Percentiles rank a stretch among this genome's conserved stretches.
phyloP scores from a whole-genome alignment of 306 rosid genomes.

The Cicer yamashitae region DNA sequence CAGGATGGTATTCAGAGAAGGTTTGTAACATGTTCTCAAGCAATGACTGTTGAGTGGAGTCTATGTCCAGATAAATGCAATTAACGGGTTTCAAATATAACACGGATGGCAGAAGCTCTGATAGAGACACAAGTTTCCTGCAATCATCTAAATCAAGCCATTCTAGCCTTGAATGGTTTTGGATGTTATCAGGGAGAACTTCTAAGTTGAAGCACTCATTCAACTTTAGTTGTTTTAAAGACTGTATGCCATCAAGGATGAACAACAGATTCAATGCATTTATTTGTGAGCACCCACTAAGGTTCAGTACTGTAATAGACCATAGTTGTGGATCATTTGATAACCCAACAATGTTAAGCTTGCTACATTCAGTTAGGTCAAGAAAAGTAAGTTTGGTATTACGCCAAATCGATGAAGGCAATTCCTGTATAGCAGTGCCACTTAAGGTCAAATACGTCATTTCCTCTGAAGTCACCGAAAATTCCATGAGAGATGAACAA shows the following conservation, averaged over 20 bases:
- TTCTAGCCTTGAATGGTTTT: not conserved
- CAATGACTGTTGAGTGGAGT: not conserved
- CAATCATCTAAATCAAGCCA: not conserved
- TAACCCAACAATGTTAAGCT: not conserved
- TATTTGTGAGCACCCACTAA: not conserved
- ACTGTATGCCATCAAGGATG: not conserved
- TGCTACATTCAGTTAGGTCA: not conserved
- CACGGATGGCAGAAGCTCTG: not conserved
- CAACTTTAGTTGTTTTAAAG: not conserved
- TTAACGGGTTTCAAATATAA: not conserved
- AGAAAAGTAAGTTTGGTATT: not conserved
- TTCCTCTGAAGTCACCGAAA: constrained; percentile 20
- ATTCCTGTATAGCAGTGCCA: not conserved
- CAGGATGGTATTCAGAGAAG: too few relatives aligned
- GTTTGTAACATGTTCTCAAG: not conserved
- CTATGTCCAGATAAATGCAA: not conserved
- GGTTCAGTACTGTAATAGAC: not conserved
- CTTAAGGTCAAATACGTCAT: not conserved
- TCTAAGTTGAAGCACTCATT: not conserved
- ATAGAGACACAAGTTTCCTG: not conserved
- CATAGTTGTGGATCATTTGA: not conserved
- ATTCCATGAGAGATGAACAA: constrained; percentile 19
- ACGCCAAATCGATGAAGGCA: constrained; percentile 6
- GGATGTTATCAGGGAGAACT: constrained; percentile 9
- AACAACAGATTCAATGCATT: not conserved